These are phyloP conservation scores for Casaregolazyma lundiana DNA, from an alignment of 1,139 yeast species.

Conservation along the genomic window DNA sequence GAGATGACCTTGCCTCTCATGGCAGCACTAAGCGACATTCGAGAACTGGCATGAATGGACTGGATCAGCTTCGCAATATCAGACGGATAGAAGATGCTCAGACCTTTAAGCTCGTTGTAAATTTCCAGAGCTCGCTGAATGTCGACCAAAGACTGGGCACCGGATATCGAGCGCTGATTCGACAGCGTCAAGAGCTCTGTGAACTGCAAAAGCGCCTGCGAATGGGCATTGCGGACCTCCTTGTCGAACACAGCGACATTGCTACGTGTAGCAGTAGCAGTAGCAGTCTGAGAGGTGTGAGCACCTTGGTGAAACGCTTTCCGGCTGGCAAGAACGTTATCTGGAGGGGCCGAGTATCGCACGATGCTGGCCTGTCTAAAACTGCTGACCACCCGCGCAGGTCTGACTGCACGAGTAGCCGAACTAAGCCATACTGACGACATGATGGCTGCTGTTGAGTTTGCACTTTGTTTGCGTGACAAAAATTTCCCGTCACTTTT, in stretches of 20 bases:
- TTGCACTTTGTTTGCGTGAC: no score
- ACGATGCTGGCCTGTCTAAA: slow-evolving; percentile 4
- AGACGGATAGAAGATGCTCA: slow-evolving; percentile 19
- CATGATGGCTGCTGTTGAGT: no score
- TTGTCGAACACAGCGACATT: slow-evolving; percentile 5
- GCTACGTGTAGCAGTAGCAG: slow-evolving; percentile 3
- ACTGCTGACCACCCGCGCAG: slow-evolving; percentile 8
- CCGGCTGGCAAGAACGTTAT: slow-evolving; percentile 7
- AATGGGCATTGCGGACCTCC: slow-evolving; percentile 14
- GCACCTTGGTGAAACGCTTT: slow-evolving; percentile 2
- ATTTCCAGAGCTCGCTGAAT: slow-evolving; percentile 26
- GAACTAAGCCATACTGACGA: slow-evolving; percentile 7
- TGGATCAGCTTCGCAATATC: slow-evolving; percentile 27
- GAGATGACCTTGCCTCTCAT: slow-evolving; percentile 18
- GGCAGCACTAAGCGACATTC: slow-evolving; percentile 18
- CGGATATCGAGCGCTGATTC: slow-evolving; percentile 20
- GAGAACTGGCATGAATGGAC: slow-evolving; percentile 26
- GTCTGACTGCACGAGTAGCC: slow-evolving; percentile 8
- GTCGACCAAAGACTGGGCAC: slow-evolving; percentile 20
- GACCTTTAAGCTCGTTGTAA: slow-evolving; percentile 22
- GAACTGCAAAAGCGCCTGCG: slow-evolving; percentile 14
- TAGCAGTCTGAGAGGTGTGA: neutral
- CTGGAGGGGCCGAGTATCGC: slow-evolving; percentile 3
- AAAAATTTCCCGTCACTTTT: no score
- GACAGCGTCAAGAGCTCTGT: slow-evolving; percentile 18